Conservation (phyloP, 1,284 basidiomycete genomes). For the Boletus albobrunnescens region DNA sequence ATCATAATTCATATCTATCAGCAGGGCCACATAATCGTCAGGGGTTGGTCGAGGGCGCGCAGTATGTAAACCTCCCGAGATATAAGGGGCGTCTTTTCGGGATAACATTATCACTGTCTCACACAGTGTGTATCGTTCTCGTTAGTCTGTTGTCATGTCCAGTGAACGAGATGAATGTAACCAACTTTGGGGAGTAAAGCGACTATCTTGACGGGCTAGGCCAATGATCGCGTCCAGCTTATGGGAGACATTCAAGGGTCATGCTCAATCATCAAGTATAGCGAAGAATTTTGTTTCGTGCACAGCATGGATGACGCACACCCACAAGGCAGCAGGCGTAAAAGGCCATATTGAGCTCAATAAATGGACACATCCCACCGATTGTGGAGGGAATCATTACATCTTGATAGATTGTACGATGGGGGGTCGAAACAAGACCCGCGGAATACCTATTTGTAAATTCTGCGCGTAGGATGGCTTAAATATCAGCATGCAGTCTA, state of each 20-base stretch:
- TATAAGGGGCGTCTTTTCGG: background rate
- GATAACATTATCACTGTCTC: background rate
- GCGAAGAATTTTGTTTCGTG: conserved; percentile 7
- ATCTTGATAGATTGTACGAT: conserved; percentile 15
- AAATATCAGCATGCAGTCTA: conserved; percentile 3
- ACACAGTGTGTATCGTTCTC: background rate
- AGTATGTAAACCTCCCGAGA: background rate
- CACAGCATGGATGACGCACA: conserved; percentile 1
- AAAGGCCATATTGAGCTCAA: conserved; percentile 6
- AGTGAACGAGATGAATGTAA: background rate
- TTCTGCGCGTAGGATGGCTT: conserved; percentile 15
- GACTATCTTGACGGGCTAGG: background rate
- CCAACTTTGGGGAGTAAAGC: background rate
- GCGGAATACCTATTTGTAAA: conserved; percentile 10
- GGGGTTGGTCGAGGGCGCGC: background rate
- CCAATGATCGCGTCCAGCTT: background rate
- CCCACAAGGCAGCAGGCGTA: conserved; percentile 5
- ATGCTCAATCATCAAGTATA: conserved; percentile 3
- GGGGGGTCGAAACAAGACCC: conserved; percentile 2
- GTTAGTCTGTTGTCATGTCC: background rate
- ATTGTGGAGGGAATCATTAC: conserved; percentile 15
- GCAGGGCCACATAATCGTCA: background rate
- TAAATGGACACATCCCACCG: conserved; percentile 6
- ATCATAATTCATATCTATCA: background rate
- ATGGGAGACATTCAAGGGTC: background rate